Evolutionary conservation across 1,139 yeast species (phyloP), one percentile per base, ranked within the genome.

Genomic region (Suhomyces guaymorum): DNA sequence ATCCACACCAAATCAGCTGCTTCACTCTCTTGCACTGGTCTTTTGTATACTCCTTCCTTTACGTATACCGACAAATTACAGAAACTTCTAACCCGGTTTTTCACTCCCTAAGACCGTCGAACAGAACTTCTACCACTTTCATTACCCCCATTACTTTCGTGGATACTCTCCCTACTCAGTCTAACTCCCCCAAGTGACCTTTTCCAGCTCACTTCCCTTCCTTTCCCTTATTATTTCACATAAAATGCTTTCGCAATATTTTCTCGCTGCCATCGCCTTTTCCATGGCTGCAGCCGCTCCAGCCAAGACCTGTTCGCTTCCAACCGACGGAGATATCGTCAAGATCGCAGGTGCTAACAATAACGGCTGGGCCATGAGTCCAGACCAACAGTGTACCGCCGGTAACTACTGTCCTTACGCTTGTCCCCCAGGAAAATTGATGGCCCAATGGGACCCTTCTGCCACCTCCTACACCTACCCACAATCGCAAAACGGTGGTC

Each of bases 341-440:
- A 63, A 81, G 1, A 81, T 87, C 35, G 81, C 87, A 30, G 55
- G 61, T 26, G 71, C 78, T 17, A 47, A 57, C 17, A 84, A 85
- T 52, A 90, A 73, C 28, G 96, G 96, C 22, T 88, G 96, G 95
- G 96, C 96, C 37, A 71, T 85, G 77, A 78, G 84, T 48, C 82
- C 80, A 34, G 92, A 86, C 59, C 85, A 82, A 52, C 57, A 71
- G 28, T 88, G 96, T 59, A 63, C 78, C 7, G 70, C 83, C 24
- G 95, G 94, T 15, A 67, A 72, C 26, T 84, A 82, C 74, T 88
- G 96, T 61, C 94, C 94, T 24, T 88, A 83, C 55, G 96, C 96
- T 21, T 86, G 95, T 55, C 80, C 88, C 24, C 84, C 95, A 33
- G 95, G 95, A 43, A 75, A 83, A 56, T 60, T 86, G 38, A 79